A percentile compares a stretch with the other conserved stretches of the same genome.
phyloP scores from a whole-genome alignment of 345 rosid species.

The Chamaenerion angustifolium region DNA sequence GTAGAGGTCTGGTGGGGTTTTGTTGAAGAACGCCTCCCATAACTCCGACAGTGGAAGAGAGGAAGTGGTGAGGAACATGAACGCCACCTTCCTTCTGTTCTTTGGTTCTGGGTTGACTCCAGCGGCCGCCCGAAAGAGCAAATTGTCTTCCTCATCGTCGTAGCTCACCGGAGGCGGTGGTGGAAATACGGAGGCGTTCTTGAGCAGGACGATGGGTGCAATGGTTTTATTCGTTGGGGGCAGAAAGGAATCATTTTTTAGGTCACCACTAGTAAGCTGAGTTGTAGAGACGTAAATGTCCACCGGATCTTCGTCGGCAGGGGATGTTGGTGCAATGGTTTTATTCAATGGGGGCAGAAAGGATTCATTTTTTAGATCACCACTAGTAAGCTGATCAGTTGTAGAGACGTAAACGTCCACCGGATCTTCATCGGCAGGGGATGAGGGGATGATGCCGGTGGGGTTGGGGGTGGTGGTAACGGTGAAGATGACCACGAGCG shows the following conservation, averaged over 20 bases:
- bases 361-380: too few relatives aligned
- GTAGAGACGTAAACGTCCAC: not conserved
- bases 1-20: constrained; percentile 19
- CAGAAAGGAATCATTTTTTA: too few relatives aligned
- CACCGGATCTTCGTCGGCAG: constrained; percentile 1
- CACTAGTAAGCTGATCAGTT: not conserved
- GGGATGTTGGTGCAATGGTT: too few relatives aligned
- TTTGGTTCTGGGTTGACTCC: constrained; percentile 25
- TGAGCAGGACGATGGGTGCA: too few relatives aligned
- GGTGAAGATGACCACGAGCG: constrained; percentile 47
- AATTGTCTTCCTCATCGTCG: constrained; percentile 25
- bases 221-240: too few relatives aligned
- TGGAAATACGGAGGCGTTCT: too few relatives aligned
- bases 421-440: not conserved
- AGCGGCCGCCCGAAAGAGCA: constrained; percentile 32
- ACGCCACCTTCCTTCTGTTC: constrained; percentile 44
- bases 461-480: constrained; percentile 18
- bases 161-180: constrained; percentile 14
- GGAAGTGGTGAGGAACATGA: constrained; percentile 49
- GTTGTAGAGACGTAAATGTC: not conserved
- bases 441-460: constrained; percentile 11
- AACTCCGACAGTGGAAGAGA: constrained; percentile 58
- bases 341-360: too few relatives aligned
- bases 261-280: too few relatives aligned
- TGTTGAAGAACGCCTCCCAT: constrained; percentile 51